Evolutionary conservation across 2,329 filamentous ascomycete species (phyloP).

Genomic region (Colletotrichum zoysiae): DNA sequence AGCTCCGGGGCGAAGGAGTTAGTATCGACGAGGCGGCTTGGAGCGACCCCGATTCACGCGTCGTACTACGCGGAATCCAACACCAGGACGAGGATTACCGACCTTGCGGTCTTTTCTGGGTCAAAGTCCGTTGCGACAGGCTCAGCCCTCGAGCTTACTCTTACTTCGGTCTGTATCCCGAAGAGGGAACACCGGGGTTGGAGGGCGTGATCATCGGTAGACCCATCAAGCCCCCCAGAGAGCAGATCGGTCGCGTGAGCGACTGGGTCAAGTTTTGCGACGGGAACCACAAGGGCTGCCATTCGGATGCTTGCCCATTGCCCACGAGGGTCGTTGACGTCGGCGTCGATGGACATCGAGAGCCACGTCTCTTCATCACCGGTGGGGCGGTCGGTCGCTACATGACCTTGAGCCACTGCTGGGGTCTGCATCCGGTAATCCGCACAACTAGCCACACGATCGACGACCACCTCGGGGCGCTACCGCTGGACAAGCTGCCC

Average conservation of each 20-base stretch:
- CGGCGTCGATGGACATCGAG: not conserved
- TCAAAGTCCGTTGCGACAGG: conserved; percentile 1
- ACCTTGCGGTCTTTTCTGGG: not conserved
- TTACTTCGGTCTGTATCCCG: conserved; percentile 10
- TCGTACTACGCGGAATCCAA: not conserved
- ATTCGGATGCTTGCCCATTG: not conserved
- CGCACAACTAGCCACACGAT: not conserved
- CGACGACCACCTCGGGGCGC: not conserved
- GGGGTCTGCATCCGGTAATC: conserved; percentile 8
- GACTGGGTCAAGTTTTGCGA: conserved; percentile 4
- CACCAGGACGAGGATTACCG: not conserved
- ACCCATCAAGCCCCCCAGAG: not conserved
- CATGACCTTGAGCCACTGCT: conserved; percentile 19
- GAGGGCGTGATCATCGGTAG: not conserved
- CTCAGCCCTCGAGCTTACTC: not conserved
- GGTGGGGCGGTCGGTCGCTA: not conserved
- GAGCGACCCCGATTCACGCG: not conserved
- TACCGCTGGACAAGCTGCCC: not conserved
- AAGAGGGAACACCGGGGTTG: not conserved
- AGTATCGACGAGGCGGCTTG: not conserved
- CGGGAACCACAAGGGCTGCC: not conserved
- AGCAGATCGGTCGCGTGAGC: not conserved
- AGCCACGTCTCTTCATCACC: not conserved
- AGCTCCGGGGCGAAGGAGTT: not conserved
- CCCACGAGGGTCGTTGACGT: conserved; percentile 17